A percentile compares a stretch with the other conserved stretches of the same genome.
Evolutionary conservation across 306 rosid genomes (phyloP).

Genomic region (Inga laurina): DNA sequence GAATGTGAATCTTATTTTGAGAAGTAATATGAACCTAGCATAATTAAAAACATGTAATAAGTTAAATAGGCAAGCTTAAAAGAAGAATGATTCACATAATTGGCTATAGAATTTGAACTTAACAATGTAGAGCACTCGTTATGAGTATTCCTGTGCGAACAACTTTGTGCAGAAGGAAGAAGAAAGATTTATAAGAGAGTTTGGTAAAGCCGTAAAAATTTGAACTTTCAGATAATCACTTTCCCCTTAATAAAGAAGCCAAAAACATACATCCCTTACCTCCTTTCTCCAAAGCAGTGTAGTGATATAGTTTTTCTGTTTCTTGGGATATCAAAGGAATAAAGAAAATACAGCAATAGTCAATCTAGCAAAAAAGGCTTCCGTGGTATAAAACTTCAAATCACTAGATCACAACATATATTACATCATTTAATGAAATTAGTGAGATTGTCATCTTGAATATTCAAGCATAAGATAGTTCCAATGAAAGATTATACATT

Average conservation of each 20-base stretch:
- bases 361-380: constrained; percentile 14
- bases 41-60: constrained; percentile 29
- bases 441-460: not conserved
- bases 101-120: constrained; percentile 4
- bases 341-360: not conserved
- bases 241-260: constrained; percentile 5
- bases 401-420: not conserved
- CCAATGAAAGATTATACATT: constrained; percentile 15
- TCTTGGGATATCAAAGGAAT: constrained; percentile 9
- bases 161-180: constrained; percentile 11
- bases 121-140: constrained; percentile 25
- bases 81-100: constrained; percentile 9
- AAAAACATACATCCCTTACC: not conserved
- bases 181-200: constrained; percentile 7
- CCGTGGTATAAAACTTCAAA: not conserved
- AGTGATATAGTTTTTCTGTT: not conserved
- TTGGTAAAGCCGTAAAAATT: not conserved
- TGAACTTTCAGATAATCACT: constrained; percentile 6
- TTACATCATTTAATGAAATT: not conserved
- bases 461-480: constrained; percentile 5
- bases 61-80: constrained; percentile 15
- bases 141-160: constrained; percentile 10
- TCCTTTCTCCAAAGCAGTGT: not conserved
- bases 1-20: constrained; percentile 59
- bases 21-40: constrained; percentile 79